Evolutionary conservation across 768 basidiomycete genomes (phyloP), one percentile per base, ranked within the genome.

Genomic region (Termitomyces sp.): DNA sequence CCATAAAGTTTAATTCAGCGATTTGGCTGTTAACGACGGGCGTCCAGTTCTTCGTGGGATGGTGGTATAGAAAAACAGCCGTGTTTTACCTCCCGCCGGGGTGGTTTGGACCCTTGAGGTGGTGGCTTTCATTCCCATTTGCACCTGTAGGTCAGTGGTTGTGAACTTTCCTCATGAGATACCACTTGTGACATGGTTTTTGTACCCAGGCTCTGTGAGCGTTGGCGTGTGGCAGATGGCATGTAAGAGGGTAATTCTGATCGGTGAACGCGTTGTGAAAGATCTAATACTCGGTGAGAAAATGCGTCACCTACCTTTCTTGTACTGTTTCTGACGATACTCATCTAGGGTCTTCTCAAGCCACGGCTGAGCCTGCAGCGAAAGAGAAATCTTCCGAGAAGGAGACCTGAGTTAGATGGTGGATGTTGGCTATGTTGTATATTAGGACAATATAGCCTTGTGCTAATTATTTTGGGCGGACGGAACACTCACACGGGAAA

Each of bases 161-260:
- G 21, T 12, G 37, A 23, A 55, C 4, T 21, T 21, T 51, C 21
- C 35, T 51, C 55, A 14, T 21, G 21, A 7, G 10, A 40, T 58
- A 54, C 16, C 29, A 9, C 48, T 62, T 29, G 27, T 23, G 23
- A 54, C 53, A 12, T 23, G 34, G 4, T 50, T 21, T 59, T 44
- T 43, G 23, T 54, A 23, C 59, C 17, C 60, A 95, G 95, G 96
- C 11, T 90, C 93, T 11, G 89, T 99, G 58, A 93, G 92, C 63
- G 92, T 94, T 41, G 91, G 90, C 1, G 83, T 93, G 40, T 99
- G 96, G 96, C 90, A 94, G 66, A 92, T 97, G 86, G 90, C 93
- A 8, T 95, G 94, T 72, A 86, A 83, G 61, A 80, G 93, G 50
- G 89, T 93, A n/a, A 80, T 98, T 57, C 79, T 82, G 58, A 78